Base-by-base conservation (phyloP, 768 basidiomycete species). In the Mrakia blollopis region DNA sequence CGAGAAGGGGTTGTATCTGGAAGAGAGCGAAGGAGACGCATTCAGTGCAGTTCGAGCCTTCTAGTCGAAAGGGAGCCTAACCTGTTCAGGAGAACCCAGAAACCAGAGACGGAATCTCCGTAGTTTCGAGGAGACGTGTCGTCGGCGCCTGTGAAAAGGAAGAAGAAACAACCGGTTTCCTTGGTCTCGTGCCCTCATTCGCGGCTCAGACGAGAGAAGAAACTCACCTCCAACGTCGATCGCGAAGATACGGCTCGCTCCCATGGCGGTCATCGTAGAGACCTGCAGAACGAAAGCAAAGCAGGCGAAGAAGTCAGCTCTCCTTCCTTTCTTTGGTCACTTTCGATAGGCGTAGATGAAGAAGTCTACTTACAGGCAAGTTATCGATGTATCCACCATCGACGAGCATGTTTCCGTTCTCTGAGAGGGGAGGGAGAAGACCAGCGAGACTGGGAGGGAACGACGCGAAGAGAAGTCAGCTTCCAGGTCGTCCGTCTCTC, bases 101-200 rank as follows among this genome's bases (percentile, higher is more conserved):
- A 97, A 39, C 97, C 97, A 4, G 94, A 97, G 3, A 99, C 87
- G 0, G 92, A 90, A 81, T 99, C 97, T 8, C 97, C 94, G 83
- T 95, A 97, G 80, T 92, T 91, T 73, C 97, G 88, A 0, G 96
- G 94, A 1, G 92, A 92, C 77, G 96, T 98, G 82, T 99, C 97
- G 81, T 98, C 96, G 76, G 95, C 87, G 89, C 93, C 82, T 57
- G 25, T 0, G 10, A n/a, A 4, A n/a, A 57, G 8, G 6, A 10
- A 11, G 28, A 57, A 25, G 25, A 57, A 7, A 7, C 1, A 57
- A 11, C 8, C 23, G 57, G n/a, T n/a, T n/a, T n/a, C n/a, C n/a
- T 57, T 18, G 21, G 18, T 50, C 18, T 50, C 47, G 47, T 18
- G 47, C 2, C 0, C 18, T 50, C 18, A 1, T 9, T 18, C n/a